Evolutionary conservation across 2,329 filamentous ascomycete genomes (phyloP), one percentile per base, ranked within the genome.

Genomic region (Aspergillus ibericus): DNA sequence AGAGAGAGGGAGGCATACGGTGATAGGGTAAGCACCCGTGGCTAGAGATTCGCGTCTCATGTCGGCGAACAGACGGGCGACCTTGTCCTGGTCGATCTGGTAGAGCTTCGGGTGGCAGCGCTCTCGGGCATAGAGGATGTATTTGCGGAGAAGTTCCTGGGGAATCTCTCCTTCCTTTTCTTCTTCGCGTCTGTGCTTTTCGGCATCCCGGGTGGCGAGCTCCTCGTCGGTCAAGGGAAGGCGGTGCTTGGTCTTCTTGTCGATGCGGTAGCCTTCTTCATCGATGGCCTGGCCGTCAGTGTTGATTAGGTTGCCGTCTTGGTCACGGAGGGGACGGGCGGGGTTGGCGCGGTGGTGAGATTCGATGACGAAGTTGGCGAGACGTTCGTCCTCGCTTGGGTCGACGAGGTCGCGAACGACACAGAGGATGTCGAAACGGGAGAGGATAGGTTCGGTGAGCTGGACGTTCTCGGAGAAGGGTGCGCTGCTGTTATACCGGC

Each of bases 381-480:
- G 83, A 20, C 93, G 88, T 78, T 98, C 95, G 67, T 99, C 95
- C 75, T 98, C 93, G 13, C 80, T 83, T 0, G 95, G 93, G 67
- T 98, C 93, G 5, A 98, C 95, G 0, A 92, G 96, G 73, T 99
- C 95, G 50, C 95, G 88, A 15, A 99, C 93, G 6, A 99, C 95
- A 71, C 92, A 96, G 7, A 99, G 84, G 65, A 99, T 96, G 66
- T 99, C 95, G 73, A 99, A 99, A 85, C 95, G 93, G 12, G 93
- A 98, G 72, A 99, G 76, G 69, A 99, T 99, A 51, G 95, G 95
- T 76, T 99, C 95, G 0, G 95, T 99, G 55, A 99, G 83, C 72
- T 99, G 91, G 38, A 99, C 95, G 64, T 99, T 99, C 73, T 96
- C 87, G 1, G 92, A 93, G 78, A 99, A 98, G 2, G 95, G 93